Percentiles rank a stretch among this genome's conserved stretches.
Evolutionary conservation across 768 basidiomycete species (phyloP).

Genomic region (Pulveroboletus sp.): DNA sequence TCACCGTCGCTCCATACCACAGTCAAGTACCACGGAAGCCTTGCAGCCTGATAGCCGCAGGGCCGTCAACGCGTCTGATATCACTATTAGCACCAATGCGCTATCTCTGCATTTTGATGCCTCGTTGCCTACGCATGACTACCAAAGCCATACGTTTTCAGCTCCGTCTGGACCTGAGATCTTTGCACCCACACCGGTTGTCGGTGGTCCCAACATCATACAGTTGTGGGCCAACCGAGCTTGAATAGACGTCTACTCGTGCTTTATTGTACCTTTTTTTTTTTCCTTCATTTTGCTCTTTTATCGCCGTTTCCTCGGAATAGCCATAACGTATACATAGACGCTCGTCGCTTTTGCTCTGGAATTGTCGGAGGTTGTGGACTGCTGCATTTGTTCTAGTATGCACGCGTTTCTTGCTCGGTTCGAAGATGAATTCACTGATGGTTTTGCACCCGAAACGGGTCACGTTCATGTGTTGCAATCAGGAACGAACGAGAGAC

Average conservation of each 20-base stretch:
- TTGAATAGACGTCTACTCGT: too few species aligned
- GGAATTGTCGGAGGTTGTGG: slow-evolving; percentile 16
- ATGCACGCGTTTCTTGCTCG: too few species aligned
- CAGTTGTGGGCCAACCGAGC: slow-evolving; percentile 32
- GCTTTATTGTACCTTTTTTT: not conserved
- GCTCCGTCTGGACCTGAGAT: slow-evolving; percentile 29
- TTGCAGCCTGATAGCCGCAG: slow-evolving; percentile 16
- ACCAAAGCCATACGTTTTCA: slow-evolving; percentile 14
- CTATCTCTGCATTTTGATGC: slow-evolving; percentile 35
- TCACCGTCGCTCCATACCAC: slow-evolving; percentile 20
- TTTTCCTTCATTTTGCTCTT: too few species aligned
- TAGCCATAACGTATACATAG: slow-evolving; percentile 9
- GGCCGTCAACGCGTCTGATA: slow-evolving; percentile 17
- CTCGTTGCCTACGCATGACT: slow-evolving; percentile 28
- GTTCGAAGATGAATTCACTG: too few species aligned
- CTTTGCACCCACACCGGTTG: slow-evolving; percentile 31
- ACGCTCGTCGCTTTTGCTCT: slow-evolving; percentile 14
- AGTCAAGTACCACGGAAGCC: slow-evolving; percentile 17
- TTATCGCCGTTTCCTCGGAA: not conserved
- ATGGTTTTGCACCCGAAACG: too few species aligned
- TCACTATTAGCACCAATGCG: slow-evolving; percentile 29
- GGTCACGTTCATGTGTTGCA: not conserved
- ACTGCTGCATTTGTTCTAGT: slow-evolving; percentile 22
- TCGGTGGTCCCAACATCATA: slow-evolving; percentile 32
- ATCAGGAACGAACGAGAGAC: not conserved